Evolutionary conservation across 2,329 filamentous ascomycete species (phyloP).

Genomic region (Paraconiothyrium brasiliense): DNA sequence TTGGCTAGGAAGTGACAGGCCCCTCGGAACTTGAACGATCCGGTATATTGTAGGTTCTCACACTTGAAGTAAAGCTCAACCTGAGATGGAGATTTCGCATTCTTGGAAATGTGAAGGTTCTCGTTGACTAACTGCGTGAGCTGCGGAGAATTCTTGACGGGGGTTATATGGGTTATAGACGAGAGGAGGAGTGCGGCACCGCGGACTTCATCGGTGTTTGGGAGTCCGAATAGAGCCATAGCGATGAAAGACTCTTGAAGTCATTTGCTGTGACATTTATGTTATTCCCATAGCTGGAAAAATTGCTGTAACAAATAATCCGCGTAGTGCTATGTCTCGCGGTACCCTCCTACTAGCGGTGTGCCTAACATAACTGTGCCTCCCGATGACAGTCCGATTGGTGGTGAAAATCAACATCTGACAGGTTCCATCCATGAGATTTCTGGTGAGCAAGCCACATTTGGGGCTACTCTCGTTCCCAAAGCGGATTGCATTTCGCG

Average conservation of each 20-base stretch:
- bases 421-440: neutral
- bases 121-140: neutral
- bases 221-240: slow-evolving; percentile 10
- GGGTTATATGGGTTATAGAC: neutral
- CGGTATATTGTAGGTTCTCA: slow-evolving; percentile 22
- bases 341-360: neutral
- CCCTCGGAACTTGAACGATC: slow-evolving; percentile 25
- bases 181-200: slow-evolving; percentile 8
- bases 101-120: neutral
- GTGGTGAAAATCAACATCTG: neutral
- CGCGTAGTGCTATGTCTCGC: neutral
- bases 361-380: neutral
- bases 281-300: neutral
- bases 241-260: neutral
- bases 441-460: neutral
- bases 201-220: neutral
- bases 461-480: neutral
- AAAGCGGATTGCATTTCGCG: no score
- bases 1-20: slow-evolving; percentile 20
- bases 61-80: slow-evolving; percentile 24
- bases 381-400: neutral
- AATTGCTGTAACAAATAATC: neutral
- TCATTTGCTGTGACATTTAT: neutral
- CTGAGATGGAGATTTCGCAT: neutral
- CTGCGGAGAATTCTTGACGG: neutral